phyloP scores from a whole-genome alignment of 2,329 filamentous ascomycete genomes.

The Zasmidium cellare region DNA sequence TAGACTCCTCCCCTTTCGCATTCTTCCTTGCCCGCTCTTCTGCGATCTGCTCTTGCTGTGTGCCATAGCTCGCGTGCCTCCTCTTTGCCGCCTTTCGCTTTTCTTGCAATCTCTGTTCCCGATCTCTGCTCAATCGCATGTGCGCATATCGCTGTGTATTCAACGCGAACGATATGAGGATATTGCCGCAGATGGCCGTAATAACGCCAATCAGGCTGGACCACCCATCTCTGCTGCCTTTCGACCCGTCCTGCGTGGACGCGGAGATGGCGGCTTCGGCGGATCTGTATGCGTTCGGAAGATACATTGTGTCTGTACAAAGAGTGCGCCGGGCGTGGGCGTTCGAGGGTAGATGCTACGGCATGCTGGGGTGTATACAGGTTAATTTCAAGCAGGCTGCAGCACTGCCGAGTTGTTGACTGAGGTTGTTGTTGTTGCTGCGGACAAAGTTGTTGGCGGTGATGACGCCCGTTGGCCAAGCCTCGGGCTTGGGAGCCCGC shows the following conservation, averaged over 20 bases:
- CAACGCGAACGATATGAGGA: slow-evolving; percentile 90
- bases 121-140: slow-evolving; percentile 74
- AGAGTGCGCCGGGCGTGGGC: slow-evolving; percentile 9
- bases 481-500: too few species aligned
- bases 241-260: slow-evolving; percentile 4
- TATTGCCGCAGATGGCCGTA: slow-evolving; percentile 87
- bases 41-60: slow-evolving; percentile 37
- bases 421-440: not conserved
- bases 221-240: slow-evolving; percentile 56
- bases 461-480: too few species aligned
- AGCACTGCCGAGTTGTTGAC: not conserved
- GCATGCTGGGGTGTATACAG: slow-evolving; percentile 7
- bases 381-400: not conserved
- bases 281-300: slow-evolving; percentile 4
- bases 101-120: slow-evolving; percentile 45
- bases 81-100: slow-evolving; percentile 34
- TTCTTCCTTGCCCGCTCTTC: slow-evolving; percentile 33
- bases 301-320: slow-evolving; percentile 13
- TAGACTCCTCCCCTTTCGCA: slow-evolving; percentile 14
- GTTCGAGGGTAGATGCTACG: slow-evolving; percentile 9
- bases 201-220: slow-evolving; percentile 93
- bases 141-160: slow-evolving; percentile 98
- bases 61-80: slow-evolving; percentile 44
- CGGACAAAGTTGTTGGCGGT: not conserved
- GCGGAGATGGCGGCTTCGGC: slow-evolving; percentile 3